Base-by-base conservation (phyloP, 257 asterid genomes). In the Gentiana dahurica region DNA sequence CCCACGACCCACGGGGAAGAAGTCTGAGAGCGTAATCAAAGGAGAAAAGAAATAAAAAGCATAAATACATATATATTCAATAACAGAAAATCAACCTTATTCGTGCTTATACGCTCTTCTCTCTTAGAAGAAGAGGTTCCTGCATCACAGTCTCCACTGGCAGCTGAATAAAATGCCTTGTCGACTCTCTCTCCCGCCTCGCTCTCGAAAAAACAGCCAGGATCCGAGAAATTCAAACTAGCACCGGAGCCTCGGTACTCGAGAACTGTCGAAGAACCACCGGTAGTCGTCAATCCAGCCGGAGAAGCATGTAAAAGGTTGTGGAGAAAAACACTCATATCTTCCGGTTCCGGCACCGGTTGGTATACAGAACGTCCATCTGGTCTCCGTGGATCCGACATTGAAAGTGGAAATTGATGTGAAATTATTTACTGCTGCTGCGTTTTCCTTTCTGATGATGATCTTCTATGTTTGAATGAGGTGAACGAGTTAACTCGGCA, bases 301-400 rank as follows among this genome's bases (percentile, higher is more conserved):
- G 89, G 78, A 39, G 94, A 72, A 61, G 59, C 79, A 5, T 87
- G 82, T 44, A 84, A 84, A 72, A 84, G 77, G 62, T 79, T 75
- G 61, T 79, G 94, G 55, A 84, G 80, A 57, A 74, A 74, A 34
- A 91, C 72, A 51, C 79, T 73, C 82, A 87, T 77, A 53, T 87
- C 96, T 55, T 84, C 70, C 57, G 62, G 62, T 49, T 60, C 71
- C 59, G 66, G 49, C 34, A 47, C 66, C 12, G 66, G 71, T 34
- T 60, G 62, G 36, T 48, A 66, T 10, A 61, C 54, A 49, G 71
- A 59, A 13, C 56, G 71, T 53, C 60, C 66, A 63, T 63, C 71
- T 60, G 73, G 66, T 58, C 77, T 86, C 61, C 74, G 81, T 66
- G 68, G 88, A 83, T 83, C 95, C 80, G 90, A 75, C 95, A 86